Evolutionary conservation across 371 early-diverging fungal genomes (phyloP).

Genomic region (Nematocida ironsii): DNA sequence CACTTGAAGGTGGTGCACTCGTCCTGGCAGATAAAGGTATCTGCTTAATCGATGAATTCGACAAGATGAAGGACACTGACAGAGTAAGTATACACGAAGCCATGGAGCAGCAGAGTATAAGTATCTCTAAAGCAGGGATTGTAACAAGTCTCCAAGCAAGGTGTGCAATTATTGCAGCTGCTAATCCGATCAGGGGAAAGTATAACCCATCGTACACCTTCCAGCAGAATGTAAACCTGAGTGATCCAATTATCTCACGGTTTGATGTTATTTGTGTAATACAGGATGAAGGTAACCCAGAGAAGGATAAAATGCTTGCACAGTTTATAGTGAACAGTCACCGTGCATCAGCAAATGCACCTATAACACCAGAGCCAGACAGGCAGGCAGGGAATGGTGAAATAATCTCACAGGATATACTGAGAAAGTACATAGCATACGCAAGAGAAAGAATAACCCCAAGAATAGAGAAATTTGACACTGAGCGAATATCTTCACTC

Average conservation of each 20-base stretch:
- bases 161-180: slow-evolving; percentile 90
- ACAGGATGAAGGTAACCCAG: slow-evolving; percentile 82
- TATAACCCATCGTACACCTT: slow-evolving; percentile 91
- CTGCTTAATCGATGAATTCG: slow-evolving; percentile 96
- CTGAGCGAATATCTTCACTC: slow-evolving; percentile 78
- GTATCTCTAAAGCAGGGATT: slow-evolving; percentile 93
- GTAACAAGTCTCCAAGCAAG: slow-evolving; percentile 89
- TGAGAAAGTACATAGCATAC: slow-evolving; percentile 93
- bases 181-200: slow-evolving; percentile 92
- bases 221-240: slow-evolving; percentile 93
- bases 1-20: slow-evolving; percentile 95
- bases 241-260: slow-evolving; percentile 94
- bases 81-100: slow-evolving; percentile 94
- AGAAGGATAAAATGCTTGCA: slow-evolving; percentile 82
- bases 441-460: slow-evolving; percentile 83
- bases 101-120: slow-evolving; percentile 99
- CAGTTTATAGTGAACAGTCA: slow-evolving; percentile 87
- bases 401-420: slow-evolving; percentile 66
- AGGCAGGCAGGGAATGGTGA: background rate
- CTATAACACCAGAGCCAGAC: background rate
- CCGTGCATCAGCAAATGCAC: slow-evolving; percentile 59
- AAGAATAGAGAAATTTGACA: slow-evolving; percentile 78
- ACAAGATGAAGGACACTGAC: slow-evolving; percentile 96
- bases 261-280: slow-evolving; percentile 98
- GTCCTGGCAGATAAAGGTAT: slow-evolving; percentile 95